Evolutionary conservation across 768 basidiomycete genomes (phyloP), one percentile per base, ranked within the genome.

Genomic region (Butyriboletus loyo): DNA sequence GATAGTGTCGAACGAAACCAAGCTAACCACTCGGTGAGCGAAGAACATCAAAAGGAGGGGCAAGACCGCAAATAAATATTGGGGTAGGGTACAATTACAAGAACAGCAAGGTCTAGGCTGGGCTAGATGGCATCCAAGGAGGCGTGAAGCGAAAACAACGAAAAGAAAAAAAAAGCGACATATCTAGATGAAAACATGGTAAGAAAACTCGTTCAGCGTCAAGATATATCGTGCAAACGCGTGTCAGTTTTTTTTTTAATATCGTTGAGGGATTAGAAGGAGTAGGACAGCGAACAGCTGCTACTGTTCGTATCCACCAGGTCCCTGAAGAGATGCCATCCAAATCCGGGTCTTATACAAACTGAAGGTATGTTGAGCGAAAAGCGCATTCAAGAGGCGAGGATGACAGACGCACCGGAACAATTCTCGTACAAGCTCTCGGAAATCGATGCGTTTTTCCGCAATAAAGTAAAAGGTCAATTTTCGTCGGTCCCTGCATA

Each of bases 381-480:
- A 32, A 50, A 28, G 14, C 57, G 2, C 56, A 50, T 53, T 46
- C 10, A 54, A 54, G 3, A 40, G 19, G 36, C 4, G 11, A 36
- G 13, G 4, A 27, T 19, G 31, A 46, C 17, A 11, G 17, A 28
- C 59, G 46, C 56, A 92, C 87, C 93, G 80, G 79, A 97, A 97
- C 40, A 96, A 75, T 71, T 97, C 94, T 66, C 92, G 84, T 35
- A 98, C 95, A 58, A 98, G 83, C 71, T 98, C 95, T 62, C 96
- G 83, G 74, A 98, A 97, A 71, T 93, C 91, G 64, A 98, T 95
- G 60, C 96, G 77, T 71, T 92, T 93, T 61, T 97, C 94, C 49
- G 96, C 93, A 53, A 95, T 77, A 69, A 97, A 99, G 75, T 98
- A 98, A 76, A 98, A 98, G 0, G 96, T 98, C 56, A 99, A 73